Base-by-base conservation (phyloP, 148 eudicot genomes). In the Pharnaceum exiguum region DNA sequence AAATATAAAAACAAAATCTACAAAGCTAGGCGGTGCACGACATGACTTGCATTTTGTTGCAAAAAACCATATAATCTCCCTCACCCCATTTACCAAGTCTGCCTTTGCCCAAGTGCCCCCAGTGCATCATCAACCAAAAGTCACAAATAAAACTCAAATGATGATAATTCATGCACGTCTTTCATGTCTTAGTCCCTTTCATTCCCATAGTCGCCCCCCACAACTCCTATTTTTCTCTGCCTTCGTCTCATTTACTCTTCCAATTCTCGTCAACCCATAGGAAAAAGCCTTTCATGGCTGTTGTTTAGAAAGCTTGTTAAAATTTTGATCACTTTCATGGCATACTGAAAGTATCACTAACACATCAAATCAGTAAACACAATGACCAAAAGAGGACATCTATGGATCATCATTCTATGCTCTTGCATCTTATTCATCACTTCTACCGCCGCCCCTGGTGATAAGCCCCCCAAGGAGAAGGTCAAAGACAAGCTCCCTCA, bases 191-290 rank as follows among this genome's bases (percentile, higher is more conserved):
- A 27, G 27, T 57, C 31, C 2, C 24, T 6, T 19, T 44, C 27
- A 21, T 53, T 33, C 65, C 57, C 63, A 45, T 71, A 74, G 75
- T 76, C 65, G 76, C 75, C 53, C 33, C 75, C 88, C 72, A 79
- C 82, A 30, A 76, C 76, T 66, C 48, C 44, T 13, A 23, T 15
- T 13, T 51, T 50, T 40, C 45, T 23, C 3, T 17, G 21, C 19
- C 17, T 42, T n/a, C 58, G 25, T 7, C 2, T 16, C 10, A 8
- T 36, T 55, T 36, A 24, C 33, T n/a, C n/a, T 23, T 10, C 43
- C 29, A 10, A 46, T 31, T 39, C 19, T 35, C 28, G 33, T 29
- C 26, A 23, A 7, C 30, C 22, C 36, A 11, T n/a, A n/a, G n/a
- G n/a, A 22, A 13, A 25, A 10, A 42, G 29, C 17, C 19, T 12